These are phyloP conservation scores for Orobanche coerulescens DNA, from an alignment of 257 asterid species.

Conservation along the genomic window DNA sequence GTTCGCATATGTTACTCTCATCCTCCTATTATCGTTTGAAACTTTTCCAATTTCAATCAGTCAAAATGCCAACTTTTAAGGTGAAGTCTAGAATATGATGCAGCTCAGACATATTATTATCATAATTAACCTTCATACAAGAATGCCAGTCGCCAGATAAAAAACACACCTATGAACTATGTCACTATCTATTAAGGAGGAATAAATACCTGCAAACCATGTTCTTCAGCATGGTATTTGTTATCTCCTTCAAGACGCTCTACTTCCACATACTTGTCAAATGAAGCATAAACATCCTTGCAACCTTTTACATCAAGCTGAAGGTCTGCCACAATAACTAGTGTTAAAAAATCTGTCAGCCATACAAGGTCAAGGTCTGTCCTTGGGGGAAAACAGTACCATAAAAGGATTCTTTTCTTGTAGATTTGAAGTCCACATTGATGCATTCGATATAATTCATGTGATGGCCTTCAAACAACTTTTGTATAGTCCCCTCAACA, in stretches of 20 bases:
- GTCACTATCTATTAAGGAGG: constrained; percentile 12
- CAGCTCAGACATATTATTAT: constrained; percentile 11
- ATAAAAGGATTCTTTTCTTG: constrained; percentile 82
- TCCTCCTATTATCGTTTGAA: background rate
- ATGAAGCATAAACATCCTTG: constrained; percentile 73
- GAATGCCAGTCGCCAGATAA: background rate
- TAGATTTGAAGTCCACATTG: constrained; percentile 81
- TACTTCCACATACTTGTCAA: constrained; percentile 83
- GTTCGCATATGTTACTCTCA: constrained; percentile 1
- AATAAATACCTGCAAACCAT: constrained; percentile 70
- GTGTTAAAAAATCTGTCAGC: constrained; percentile 18
- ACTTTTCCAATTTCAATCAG: constrained; percentile 13
- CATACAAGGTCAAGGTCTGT: constrained; percentile 4
- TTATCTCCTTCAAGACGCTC: constrained; percentile 88
- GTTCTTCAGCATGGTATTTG: constrained; percentile 80
- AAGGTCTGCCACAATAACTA: constrained; percentile 48
- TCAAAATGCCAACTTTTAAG: constrained; percentile 15
- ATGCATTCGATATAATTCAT: constrained; percentile 84
- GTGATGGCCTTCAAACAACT: constrained; percentile 86
- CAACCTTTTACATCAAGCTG: constrained; percentile 94
- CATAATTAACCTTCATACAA: constrained; percentile 7
- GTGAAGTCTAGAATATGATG: constrained; percentile 19
- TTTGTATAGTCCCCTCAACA: constrained; percentile 91
- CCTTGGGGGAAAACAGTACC: constrained; percentile 38
- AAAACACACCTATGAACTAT: constrained; percentile 1